phyloP scores from a whole-genome alignment of 345 rosid species.

The Eucalyptus cloeziana region DNA sequence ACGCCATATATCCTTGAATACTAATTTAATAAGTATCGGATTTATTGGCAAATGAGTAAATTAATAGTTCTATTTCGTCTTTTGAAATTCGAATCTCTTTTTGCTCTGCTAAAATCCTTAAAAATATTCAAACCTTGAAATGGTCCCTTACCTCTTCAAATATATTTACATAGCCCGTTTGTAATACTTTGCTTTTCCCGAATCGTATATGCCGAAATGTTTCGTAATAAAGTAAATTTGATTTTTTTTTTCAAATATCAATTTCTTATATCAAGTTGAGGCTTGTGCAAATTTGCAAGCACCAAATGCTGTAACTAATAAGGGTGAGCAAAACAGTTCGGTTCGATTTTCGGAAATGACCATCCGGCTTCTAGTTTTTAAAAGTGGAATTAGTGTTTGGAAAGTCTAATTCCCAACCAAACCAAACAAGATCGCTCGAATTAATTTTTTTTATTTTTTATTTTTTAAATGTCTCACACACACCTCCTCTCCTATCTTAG shows the following conservation, averaged over 20 bases:
- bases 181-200: neutral
- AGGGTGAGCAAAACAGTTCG: no score
- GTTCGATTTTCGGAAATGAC: fast-evolving
- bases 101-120: neutral
- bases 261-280: neutral
- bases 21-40: neutral
- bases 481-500: no score
- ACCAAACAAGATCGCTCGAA: fast-evolving
- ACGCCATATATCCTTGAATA: neutral
- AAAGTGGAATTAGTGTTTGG: fast-evolving
- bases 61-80: neutral
- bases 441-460: no score
- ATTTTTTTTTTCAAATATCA: neutral
- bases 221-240: neutral
- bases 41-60: neutral
- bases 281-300: no score
- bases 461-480: no score
- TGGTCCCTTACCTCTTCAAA: neutral
- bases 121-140: neutral
- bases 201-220: neutral
- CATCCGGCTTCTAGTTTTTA: fast-evolving
- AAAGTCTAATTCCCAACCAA: fast-evolving
- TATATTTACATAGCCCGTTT: neutral
- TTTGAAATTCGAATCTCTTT: neutral
- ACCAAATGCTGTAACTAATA: no score